Evolutionary conservation across 108 stramenopile species (phyloP), one percentile per base, ranked within the genome.

Genomic region (Cyclotella cryptica): DNA sequence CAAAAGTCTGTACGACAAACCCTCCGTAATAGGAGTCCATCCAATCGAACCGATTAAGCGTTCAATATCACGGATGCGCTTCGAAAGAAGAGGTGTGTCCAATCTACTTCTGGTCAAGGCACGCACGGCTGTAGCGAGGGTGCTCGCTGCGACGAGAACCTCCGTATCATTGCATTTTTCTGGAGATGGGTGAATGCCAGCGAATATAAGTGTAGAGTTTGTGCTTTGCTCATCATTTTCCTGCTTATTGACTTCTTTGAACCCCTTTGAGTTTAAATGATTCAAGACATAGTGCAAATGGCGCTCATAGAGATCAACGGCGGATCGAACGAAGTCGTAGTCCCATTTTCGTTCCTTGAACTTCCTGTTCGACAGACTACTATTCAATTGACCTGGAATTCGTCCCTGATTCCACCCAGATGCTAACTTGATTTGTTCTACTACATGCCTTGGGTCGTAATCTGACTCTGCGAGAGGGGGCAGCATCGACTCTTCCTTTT

Each of bases 1-100:
- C 53, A 95, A 64, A 59, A 95, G 80, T 27, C 89, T 82, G 40
- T 92, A 80, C 19, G 93, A 91, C 28, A 95, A 67, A 40, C 51
- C 62, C 53, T 92, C 89, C 17, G 90, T 92, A 58, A 95, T 71
- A 15, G 87, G 85, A 41, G 93, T 92, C 75, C 77, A 58, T 49
- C 83, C 84, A 15, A 91, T 69, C 42, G 66, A 67, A 43, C 93
- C 93, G 51, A 95, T 73, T 58, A 88, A 84, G 11, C 81, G 73
- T 78, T 95, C 93, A 85, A 88, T 83, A 40, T 86, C 69, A 51
- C 92, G 74, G 53, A 91, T 78, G 68, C 82, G 78, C 53, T 69
- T 58, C 7, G 90, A 88, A 29, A 93, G 69, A 21, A 81, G 58
- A 15, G 69, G 59, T 0, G 89, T 89, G 27, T 89, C 87, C 26